These are phyloP conservation scores for Cordyceps militaris DNA, from an alignment of 2,329 filamentous ascomycete species.

Conservation along the genomic window DNA sequence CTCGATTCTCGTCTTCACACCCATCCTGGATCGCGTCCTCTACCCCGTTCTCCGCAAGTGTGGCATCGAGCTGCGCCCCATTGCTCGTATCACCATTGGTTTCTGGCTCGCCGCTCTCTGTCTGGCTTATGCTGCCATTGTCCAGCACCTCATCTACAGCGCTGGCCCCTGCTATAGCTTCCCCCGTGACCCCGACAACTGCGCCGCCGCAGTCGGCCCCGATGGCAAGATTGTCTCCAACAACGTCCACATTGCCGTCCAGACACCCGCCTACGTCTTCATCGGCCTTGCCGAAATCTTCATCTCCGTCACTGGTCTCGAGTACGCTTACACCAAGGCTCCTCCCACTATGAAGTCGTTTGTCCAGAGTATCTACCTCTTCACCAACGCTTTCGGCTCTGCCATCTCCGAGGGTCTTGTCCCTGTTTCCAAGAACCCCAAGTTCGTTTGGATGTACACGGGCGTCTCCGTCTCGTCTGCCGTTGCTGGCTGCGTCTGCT, in stretches of 20 bases:
- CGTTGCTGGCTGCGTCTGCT: conserved; percentile 46
- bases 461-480: conserved; percentile 46
- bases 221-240: conserved; percentile 29
- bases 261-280: conserved; percentile 48
- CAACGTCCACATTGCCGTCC: conserved; percentile 48
- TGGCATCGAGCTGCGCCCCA: conserved; percentile 55
- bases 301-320: conserved; percentile 60
- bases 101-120: conserved; percentile 48
- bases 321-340: conserved; percentile 69
- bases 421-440: conserved; percentile 53
- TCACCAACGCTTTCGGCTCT: conserved; percentile 52
- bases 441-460: conserved; percentile 60
- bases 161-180: conserved; percentile 43
- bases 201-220: conserved; percentile 25
- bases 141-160: conserved; percentile 55
- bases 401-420: conserved; percentile 56
- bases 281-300: conserved; percentile 55
- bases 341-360: conserved; percentile 62
- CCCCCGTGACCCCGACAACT: conserved; percentile 26
- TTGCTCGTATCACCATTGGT: conserved; percentile 58
- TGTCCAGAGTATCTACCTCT: conserved; percentile 51
- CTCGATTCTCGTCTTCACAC: conserved; percentile 59
- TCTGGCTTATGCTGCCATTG: conserved; percentile 52
- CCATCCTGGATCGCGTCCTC: conserved; percentile 52
- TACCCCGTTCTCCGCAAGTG: conserved; percentile 54